Evolutionary conservation across 2,329 filamentous ascomycete species (phyloP).

Genomic region (Myriosclerotinia curreyana): DNA sequence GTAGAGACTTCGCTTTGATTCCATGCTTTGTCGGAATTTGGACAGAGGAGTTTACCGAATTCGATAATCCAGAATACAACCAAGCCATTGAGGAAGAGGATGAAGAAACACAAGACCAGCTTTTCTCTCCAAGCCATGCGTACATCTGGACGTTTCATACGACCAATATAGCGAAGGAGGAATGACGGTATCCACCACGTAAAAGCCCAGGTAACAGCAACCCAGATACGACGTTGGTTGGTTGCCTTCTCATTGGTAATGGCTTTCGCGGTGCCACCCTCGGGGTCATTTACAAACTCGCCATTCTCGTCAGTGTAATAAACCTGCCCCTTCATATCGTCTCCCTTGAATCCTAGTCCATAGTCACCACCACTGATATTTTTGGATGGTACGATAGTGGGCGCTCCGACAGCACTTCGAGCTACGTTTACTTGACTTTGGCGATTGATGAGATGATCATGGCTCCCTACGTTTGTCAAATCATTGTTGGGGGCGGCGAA

Average conservation of each 20-base stretch:
- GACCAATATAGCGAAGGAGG: conserved; percentile 72
- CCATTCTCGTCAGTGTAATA: conserved; percentile 69
- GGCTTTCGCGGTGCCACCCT: conserved; percentile 72
- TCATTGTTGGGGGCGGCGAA: conserved; percentile 62
- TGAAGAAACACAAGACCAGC: conserved; percentile 75
- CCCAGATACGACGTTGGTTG: conserved; percentile 69
- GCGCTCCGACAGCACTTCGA: conserved; percentile 49
- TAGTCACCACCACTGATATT: conserved; percentile 72
- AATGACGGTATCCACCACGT: conserved; percentile 96
- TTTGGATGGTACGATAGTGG: conserved; percentile 60
- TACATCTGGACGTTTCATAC: conserved; percentile 96
- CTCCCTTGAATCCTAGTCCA: conserved; percentile 82
- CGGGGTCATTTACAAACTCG: conserved; percentile 70
- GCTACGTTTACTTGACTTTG: conserved; percentile 40
- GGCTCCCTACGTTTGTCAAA: conserved; percentile 62
- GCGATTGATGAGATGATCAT: conserved; percentile 62
- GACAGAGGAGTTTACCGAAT: conserved; percentile 83
- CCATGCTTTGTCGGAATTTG: conserved; percentile 91
- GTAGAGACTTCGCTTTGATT: conserved; percentile 62
- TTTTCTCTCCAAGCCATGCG: conserved; percentile 98
- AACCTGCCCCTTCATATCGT: conserved; percentile 68
- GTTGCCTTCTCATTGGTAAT: conserved; percentile 68
- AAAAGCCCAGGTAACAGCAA: conserved; percentile 75
- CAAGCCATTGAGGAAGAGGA: conserved; percentile 73
- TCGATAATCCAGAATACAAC: conserved; percentile 91